Percentiles rank a stretch among this genome's conserved stretches.
These are phyloP conservation scores for Pontederia paniculata DNA, from an alignment of 176 grass and related monocot species.

Conservation along the genomic window DNA sequence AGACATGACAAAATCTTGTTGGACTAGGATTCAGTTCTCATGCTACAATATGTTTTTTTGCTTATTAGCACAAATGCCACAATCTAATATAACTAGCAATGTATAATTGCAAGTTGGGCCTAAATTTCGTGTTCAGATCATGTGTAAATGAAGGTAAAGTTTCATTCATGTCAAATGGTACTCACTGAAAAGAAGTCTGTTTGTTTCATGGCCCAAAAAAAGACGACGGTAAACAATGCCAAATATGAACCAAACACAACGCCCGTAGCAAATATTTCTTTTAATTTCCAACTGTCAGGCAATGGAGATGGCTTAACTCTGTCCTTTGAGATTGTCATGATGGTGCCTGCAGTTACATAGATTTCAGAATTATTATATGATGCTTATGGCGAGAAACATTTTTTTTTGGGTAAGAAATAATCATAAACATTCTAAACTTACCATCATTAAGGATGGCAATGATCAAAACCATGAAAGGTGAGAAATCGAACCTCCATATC, in stretches of 20 bases:
- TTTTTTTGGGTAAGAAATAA: not conserved
- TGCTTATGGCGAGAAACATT: not conserved
- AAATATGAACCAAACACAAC: constrained; percentile 80
- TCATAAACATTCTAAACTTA: constrained; percentile 14
- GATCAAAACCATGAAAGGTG: constrained; percentile 93
- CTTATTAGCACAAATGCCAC: not conserved
- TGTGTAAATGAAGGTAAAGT: not conserved
- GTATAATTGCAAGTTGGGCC: no score
- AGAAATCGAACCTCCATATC: constrained; percentile 97
- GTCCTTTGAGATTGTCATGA: constrained; percentile 99
- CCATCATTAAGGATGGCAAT: constrained; percentile 96
- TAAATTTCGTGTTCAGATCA: not conserved
- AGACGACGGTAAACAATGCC: constrained; percentile 83
- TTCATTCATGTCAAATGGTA: not conserved
- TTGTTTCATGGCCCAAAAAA: constrained; percentile 84
- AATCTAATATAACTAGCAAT: not conserved
- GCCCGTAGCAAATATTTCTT: constrained; percentile 86
- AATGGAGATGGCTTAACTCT: constrained; percentile 74
- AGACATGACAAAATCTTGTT: not conserved
- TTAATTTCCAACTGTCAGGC: constrained; percentile 95
- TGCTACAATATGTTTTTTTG: not conserved
- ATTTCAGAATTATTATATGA: not conserved
- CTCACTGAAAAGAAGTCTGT: constrained; percentile 80
- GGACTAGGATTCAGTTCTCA: not conserved
- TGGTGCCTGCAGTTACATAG: constrained; percentile 44